Conservation (phyloP, 257 asterid genomes). For the Fraxinus quadrangulata region DNA sequence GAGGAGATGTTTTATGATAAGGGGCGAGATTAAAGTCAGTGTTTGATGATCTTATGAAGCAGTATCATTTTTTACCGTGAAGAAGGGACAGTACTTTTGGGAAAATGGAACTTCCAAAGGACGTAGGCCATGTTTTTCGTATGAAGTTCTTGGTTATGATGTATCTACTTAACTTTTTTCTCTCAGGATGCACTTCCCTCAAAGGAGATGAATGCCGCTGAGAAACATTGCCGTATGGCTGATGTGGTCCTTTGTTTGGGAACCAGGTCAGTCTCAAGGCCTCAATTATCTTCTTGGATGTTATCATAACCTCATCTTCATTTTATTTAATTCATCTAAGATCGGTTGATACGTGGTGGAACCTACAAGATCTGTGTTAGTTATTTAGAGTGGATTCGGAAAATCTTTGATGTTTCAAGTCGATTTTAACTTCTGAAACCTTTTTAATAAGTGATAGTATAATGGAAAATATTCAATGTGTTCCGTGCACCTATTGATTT, state of each 20-base stretch:
- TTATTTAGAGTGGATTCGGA: constrained; percentile 4
- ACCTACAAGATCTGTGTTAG: not conserved
- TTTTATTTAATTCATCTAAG: not conserved
- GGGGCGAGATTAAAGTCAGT: not conserved
- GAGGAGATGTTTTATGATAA: not conserved
- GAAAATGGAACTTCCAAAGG: constrained; percentile 2
- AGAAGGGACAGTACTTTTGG: not conserved
- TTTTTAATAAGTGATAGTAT: not conserved
- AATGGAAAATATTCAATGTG: not conserved
- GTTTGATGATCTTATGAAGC: not conserved
- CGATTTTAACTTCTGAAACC: not conserved
- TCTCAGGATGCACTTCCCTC: constrained; percentile 86
- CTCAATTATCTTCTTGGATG: not conserved
- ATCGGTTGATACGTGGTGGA: not conserved
- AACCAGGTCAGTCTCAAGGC: constrained; percentile 58
- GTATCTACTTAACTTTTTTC: constrained; percentile 25
- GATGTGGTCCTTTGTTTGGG: constrained; percentile 92
- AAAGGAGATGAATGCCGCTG: constrained; percentile 93
- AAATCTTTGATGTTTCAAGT: not conserved
- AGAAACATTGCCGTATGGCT: constrained; percentile 87
- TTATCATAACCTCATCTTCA: not conserved
- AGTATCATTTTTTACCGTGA: constrained; percentile 13
- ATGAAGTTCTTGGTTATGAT: constrained; percentile 16
- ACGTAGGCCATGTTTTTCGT: not conserved
- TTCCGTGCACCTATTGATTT: not conserved